These are phyloP conservation scores for Vaucheria bursata DNA, from an alignment of 352 stramenopile genomes.

Conservation along the genomic window DNA sequence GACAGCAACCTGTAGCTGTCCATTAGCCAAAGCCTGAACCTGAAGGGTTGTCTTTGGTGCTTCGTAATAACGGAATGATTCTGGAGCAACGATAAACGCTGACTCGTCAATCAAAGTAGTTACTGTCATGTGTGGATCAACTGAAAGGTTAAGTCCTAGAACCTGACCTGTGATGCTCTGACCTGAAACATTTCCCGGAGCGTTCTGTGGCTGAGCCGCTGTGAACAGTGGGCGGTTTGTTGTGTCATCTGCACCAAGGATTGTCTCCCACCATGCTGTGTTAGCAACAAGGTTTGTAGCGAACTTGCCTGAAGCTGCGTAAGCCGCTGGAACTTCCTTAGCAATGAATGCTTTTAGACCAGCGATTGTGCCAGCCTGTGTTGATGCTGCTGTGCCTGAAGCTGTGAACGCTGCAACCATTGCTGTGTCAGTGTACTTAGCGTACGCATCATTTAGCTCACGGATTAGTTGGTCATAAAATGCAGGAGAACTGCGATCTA, in stretches of 20 bases:
- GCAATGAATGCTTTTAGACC: slow-evolving; percentile 7
- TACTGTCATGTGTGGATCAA: slow-evolving; percentile 7
- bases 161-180: slow-evolving; percentile 4
- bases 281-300: slow-evolving; percentile 7
- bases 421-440: slow-evolving; percentile 6
- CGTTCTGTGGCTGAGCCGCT: slow-evolving; percentile 3
- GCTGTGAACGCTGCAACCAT: slow-evolving; percentile 4
- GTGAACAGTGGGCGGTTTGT: slow-evolving; percentile 4
- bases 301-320: slow-evolving; percentile 4
- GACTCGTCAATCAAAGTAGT: slow-evolving; percentile 7
- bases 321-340: slow-evolving; percentile 5
- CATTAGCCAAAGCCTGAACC: slow-evolving; percentile 5
- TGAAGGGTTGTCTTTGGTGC: slow-evolving; percentile 5
- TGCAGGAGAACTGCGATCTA: slow-evolving; percentile 5
- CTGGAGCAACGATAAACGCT: slow-evolving; percentile 5
- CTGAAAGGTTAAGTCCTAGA: slow-evolving; percentile 7
- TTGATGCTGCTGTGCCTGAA: slow-evolving; percentile 5
- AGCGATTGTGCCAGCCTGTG: slow-evolving; percentile 4
- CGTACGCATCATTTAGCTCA: slow-evolving; percentile 6
- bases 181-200: slow-evolving; percentile 5
- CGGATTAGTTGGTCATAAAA: slow-evolving; percentile 8
- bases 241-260: slow-evolving; percentile 5
- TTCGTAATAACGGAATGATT: slow-evolving; percentile 8
- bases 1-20: slow-evolving; percentile 4
- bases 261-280: slow-evolving; percentile 4